phyloP scores from a whole-genome alignment of 768 basidiomycete species.

The Macrocybe gigantea region DNA sequence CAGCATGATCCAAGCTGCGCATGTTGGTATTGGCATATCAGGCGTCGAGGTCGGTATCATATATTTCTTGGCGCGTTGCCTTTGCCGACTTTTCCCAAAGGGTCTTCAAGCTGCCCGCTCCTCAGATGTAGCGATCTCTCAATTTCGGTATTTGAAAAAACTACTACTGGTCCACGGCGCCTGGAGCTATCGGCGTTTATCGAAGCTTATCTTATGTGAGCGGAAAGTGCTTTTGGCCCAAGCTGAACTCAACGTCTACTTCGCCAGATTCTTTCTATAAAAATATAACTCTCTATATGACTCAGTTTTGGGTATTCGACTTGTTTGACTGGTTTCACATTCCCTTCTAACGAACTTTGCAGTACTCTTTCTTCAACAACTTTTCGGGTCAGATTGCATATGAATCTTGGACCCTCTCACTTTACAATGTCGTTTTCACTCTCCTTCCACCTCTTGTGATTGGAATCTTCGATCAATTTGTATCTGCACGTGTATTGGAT shows the following conservation, averaged over 20 bases:
- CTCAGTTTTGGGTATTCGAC: constrained; percentile 85
- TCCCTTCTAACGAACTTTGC: constrained; percentile 1
- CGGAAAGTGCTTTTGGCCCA: constrained; percentile 7
- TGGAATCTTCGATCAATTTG: constrained; percentile 97
- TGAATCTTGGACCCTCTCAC: constrained; percentile 97
- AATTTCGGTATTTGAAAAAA: constrained; percentile 95
- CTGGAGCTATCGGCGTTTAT: constrained; percentile 95
- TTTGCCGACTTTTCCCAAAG: constrained; percentile 27
- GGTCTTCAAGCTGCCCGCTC: constrained; percentile 98
- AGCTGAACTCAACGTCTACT: constrained; percentile 6
- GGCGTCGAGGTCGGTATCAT: constrained; percentile 74
- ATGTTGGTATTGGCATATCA: constrained; percentile 96
- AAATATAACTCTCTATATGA: constrained; percentile 97
- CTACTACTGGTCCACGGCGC: constrained; percentile 94
- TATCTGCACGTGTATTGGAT: constrained; percentile 93
- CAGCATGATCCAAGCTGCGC: constrained; percentile 98
- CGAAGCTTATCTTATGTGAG: constrained; percentile 93
- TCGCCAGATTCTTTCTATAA: constrained; percentile 93
- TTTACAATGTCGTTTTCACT: constrained; percentile 96
- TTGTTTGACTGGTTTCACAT: neutral
- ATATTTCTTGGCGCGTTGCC: neutral
- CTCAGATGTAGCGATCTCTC: constrained; percentile 95
- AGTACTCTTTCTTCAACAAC: constrained; percentile 99
- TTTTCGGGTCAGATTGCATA: constrained; percentile 98
- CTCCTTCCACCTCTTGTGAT: constrained; percentile 95